Evolutionary conservation across 83 land plant genomes (phyloP), one percentile per base, ranked within the genome.

Genomic region (Larix sibirica): DNA sequence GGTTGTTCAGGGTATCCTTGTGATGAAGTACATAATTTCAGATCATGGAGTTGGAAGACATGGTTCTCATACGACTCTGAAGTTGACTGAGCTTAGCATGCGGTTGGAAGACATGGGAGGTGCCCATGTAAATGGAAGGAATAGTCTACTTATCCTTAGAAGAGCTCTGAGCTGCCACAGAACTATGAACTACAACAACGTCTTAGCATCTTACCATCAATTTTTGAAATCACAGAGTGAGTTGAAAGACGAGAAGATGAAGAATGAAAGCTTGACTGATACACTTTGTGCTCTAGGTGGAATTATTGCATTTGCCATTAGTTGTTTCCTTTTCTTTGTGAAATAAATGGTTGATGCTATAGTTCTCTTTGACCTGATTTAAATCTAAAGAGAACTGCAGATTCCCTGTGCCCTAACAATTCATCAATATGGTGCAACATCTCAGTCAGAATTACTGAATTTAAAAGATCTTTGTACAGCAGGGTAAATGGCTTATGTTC

Each of bases 61-160:
- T 10, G 84, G 40, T 4, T 47, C 23, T 26, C 42, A 83, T 36
- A 81, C 67, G 1, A 67, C 61, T 6, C 38, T 89, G 7, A 61
- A 79, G 21, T 17, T 89, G 31, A 89, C 84, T 1, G 91, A 89
- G 85, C 90, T 89, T 21, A 81, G 87, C 65, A 79, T 89, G 89
- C 86, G 82, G 80, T 80, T 89, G 58, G 86, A 87, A 82, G 87
- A 89, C 70, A 62, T 84, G 20, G 90, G 54, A 4, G 86, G 91
- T 26, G 87, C 61, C 20, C 84, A 83, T 47, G 69, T 89, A 68
- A 84, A 87, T 62, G 91, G 91, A 40, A 60, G 66, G 76, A 81
- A 89, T 1, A 84, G 90, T 23, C 28, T 89, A 5, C 54, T 67
- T 18, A 63, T 79, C 21, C 80, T 89, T 14, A 61, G 40, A 18